These are phyloP conservation scores for Globisporangium carolinianum DNA, from an alignment of 352 stramenopile genomes.

Conservation along the genomic window DNA sequence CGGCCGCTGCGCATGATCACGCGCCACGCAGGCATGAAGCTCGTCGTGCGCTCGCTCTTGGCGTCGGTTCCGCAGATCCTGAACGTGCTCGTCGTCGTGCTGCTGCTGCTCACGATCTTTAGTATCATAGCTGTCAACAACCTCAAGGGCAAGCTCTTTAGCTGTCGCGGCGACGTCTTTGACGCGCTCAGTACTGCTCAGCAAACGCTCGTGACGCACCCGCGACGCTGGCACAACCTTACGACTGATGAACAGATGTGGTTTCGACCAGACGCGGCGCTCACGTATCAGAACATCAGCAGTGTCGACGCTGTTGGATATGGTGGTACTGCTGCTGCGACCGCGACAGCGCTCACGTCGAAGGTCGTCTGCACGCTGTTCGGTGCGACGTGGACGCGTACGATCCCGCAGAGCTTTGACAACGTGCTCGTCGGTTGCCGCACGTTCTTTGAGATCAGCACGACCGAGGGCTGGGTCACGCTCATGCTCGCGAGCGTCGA, in stretches of 20 bases:
- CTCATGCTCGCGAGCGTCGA: conserved; percentile 86
- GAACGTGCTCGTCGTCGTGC: conserved; percentile 70
- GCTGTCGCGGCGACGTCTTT: conserved; percentile 44
- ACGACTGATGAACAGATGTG: conserved; percentile 26
- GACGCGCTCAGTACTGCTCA: conserved; percentile 29
- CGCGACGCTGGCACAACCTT: conserved; percentile 40
- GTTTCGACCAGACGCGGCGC: conserved; percentile 21
- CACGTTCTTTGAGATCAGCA: conserved; percentile 88
- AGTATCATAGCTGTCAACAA: conserved; percentile 90
- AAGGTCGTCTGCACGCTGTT: conserved; percentile 33
- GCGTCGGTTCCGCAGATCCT: conserved; percentile 72
- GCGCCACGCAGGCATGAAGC: conserved; percentile 61
- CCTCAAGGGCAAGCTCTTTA: conserved; percentile 83
- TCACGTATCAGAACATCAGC: conserved; percentile 9
- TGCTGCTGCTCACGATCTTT: conserved; percentile 88
- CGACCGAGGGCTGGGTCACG: conserved; percentile 84
- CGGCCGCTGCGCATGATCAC: conserved; percentile 79
- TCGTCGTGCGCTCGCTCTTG: conserved; percentile 85
- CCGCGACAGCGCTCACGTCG: conserved; percentile 22
- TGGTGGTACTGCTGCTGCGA: background rate
- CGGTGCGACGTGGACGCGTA: conserved; percentile 28
- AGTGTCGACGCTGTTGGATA: background rate
- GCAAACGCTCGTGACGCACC: conserved; percentile 33
- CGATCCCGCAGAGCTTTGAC: conserved; percentile 72
- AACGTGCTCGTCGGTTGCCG: conserved; percentile 55